Base-by-base conservation (phyloP, 2,329 filamentous ascomycete species). In the Penicillium sp. region DNA sequence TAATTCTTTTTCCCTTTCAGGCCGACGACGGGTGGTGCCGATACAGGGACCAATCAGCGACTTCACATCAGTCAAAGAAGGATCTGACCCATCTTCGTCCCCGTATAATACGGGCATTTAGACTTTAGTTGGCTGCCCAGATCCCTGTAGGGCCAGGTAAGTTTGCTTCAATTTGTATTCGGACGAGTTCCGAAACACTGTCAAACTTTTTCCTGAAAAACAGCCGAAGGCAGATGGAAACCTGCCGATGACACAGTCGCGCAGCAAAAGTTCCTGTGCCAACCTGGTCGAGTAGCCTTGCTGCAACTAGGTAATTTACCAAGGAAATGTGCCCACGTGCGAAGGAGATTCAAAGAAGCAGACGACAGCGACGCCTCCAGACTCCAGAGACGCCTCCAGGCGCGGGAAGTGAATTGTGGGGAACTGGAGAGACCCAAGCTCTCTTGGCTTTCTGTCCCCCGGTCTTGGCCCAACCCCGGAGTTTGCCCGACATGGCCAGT, bases 401-500 rank as follows among this genome's bases (percentile, higher is more conserved):
- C n/a, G n/a, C n/a, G 18, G 37, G 16, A 43, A 22, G 19, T 22
- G 45, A 30, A 46, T 35, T n/a, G 16, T 30, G 33, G 43, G 16
- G 44, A 3, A 30, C 13, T 49, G 45, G 47, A 3, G 19, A 22
- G 19, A 57, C 43, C 48, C 50, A 60, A 60, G 57, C 56, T 57
- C 50, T 36, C 57, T 55, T 57, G 56, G 56, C 52, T 12, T 34
- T 50, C 30, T 34, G 34, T 44, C 40, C 49, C 52, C 50, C 11
- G 9, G n/a, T 10, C 16, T 55, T 57, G 37, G 54, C 46, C 52
- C 37, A 18, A 18, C 36, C 41, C 31, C 40, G 37, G 29, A 50
- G 41, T 52, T 38, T 31, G 46, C 40, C 48, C 49, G 49, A 57
- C n/a, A n/a, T 46, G 13, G 22, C 22, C 22, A 8, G n/a, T 54